Percentiles rank a stretch among this genome's conserved stretches.
Conservation (phyloP, 345 rosid species). For the thale cress (Arabidopsis thaliana) region DNA sequence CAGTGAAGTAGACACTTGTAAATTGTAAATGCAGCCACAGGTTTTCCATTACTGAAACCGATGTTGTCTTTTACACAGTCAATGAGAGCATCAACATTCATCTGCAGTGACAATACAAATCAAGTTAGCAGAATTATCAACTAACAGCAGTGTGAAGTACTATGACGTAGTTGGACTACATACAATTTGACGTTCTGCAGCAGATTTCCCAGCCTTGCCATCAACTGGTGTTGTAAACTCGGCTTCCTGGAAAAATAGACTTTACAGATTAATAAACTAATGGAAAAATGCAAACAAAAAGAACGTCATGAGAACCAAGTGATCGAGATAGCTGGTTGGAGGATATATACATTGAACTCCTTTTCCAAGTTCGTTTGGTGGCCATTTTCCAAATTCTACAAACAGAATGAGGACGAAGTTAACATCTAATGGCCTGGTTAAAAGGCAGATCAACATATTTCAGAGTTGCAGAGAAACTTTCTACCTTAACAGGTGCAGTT, state of each 20-base stretch:
- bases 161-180: conserved; percentile 34
- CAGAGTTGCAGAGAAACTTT: conserved; percentile 32
- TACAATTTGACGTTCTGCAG: conserved; percentile 86
- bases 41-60: conserved; percentile 90
- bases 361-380: conserved; percentile 62
- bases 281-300: conserved; percentile 13
- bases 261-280: conserved; percentile 21
- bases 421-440: conserved; percentile 14
- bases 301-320: neutral
- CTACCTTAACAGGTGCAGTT: conserved; percentile 58
- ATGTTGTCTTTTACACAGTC: conserved; percentile 79
- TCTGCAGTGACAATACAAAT: conserved; percentile 58
- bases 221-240: conserved; percentile 73
- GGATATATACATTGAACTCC: conserved; percentile 60
- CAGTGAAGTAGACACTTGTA: conserved; percentile 95
- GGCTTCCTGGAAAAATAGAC: conserved; percentile 60
- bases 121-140: conserved; percentile 23
- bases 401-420: conserved; percentile 25
- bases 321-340: conserved; percentile 24
- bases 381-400: conserved; percentile 92
- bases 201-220: conserved; percentile 70
- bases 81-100: conserved; percentile 87
- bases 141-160: conserved; percentile 28
- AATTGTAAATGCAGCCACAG: conserved; percentile 93
- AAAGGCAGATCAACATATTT: conserved; percentile 6